Evolutionary conservation across 2,329 filamentous ascomycete genomes (phyloP).

Genomic region (Talaromyces verruculosus): DNA sequence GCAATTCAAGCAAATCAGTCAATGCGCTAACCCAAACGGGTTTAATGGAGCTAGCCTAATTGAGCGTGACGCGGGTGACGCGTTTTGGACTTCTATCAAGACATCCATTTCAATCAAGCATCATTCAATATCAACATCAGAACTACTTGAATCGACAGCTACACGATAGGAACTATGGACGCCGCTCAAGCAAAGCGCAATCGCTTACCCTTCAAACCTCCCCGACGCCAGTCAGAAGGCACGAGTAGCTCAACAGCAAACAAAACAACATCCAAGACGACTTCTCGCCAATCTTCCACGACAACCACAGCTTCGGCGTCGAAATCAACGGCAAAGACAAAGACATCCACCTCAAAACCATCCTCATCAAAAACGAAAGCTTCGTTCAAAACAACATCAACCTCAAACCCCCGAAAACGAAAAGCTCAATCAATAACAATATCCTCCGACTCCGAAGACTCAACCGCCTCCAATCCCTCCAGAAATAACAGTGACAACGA

Average conservation of each 20-base stretch:
- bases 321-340: conserved; percentile 1
- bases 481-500: neutral
- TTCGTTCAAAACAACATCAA: conserved; percentile 24
- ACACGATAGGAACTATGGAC: neutral
- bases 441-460: conserved; percentile 15
- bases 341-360: conserved; percentile 19
- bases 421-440: conserved; percentile 15
- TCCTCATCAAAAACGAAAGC: conserved; percentile 16
- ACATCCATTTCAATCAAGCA: neutral
- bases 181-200: conserved; percentile 35
- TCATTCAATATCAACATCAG: neutral
- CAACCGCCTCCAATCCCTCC: neutral
- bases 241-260: conserved; percentile 25
- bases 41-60: conserved; percentile 15
- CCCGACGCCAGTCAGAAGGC: conserved; percentile 36
- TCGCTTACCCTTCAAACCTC: conserved; percentile 48
- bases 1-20: neutral
- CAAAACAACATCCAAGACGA: conserved; percentile 28
- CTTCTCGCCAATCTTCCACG: conserved; percentile 21
- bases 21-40: neutral
- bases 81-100: neutral
- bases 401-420: conserved; percentile 21
- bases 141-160: neutral
- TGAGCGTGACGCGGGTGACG: conserved; percentile 8
- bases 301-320: conserved; percentile 11